Conservation (phyloP, 768 basidiomycete genomes). For the Kwoniella pini region DNA sequence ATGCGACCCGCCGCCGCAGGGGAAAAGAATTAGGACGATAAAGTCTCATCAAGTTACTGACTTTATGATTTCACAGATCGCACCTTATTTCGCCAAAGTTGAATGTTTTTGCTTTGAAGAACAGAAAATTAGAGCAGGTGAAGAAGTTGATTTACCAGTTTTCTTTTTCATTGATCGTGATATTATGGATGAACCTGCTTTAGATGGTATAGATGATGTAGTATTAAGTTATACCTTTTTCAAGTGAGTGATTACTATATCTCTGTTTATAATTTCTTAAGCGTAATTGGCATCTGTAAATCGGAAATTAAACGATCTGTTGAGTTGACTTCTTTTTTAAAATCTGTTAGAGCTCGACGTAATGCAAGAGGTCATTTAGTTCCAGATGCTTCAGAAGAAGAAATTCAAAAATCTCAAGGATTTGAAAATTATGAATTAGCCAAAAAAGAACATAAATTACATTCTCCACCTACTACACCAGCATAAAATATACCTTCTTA, state of each 20-base stretch:
- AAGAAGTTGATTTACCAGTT: slow-evolving; percentile 97
- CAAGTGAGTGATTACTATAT: slow-evolving; percentile 61
- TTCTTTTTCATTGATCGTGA: slow-evolving; percentile 99
- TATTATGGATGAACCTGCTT: slow-evolving; percentile 85
- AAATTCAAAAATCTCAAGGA: slow-evolving; percentile 77
- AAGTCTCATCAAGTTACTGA: not conserved
- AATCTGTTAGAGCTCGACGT: slow-evolving; percentile 70
- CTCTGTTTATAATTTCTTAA: too few species aligned
- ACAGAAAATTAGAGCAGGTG: slow-evolving; percentile 87
- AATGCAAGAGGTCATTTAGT: slow-evolving; percentile 83
- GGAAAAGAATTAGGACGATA: too few species aligned
- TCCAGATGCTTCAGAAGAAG: slow-evolving; percentile 81
- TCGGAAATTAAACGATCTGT: too few species aligned
- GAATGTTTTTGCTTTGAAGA: slow-evolving; percentile 99
- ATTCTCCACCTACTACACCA: slow-evolving; percentile 8
- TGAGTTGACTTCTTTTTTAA: not conserved
- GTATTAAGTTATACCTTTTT: slow-evolving; percentile 98
- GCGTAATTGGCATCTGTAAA: too few species aligned
- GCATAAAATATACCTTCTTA: too few species aligned
- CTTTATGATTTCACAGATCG: slow-evolving; percentile 63
- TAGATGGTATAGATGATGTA: slow-evolving; percentile 82
- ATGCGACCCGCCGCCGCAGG: too few species aligned
- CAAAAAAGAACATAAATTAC: slow-evolving; percentile 21
- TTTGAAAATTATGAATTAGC: slow-evolving; percentile 56
- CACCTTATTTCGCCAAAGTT: slow-evolving; percentile 98